Percentiles rank a stretch among this genome's conserved stretches.
Conservation (phyloP, 1,139 yeast species). For the Debaryomyces udenii region DNA sequence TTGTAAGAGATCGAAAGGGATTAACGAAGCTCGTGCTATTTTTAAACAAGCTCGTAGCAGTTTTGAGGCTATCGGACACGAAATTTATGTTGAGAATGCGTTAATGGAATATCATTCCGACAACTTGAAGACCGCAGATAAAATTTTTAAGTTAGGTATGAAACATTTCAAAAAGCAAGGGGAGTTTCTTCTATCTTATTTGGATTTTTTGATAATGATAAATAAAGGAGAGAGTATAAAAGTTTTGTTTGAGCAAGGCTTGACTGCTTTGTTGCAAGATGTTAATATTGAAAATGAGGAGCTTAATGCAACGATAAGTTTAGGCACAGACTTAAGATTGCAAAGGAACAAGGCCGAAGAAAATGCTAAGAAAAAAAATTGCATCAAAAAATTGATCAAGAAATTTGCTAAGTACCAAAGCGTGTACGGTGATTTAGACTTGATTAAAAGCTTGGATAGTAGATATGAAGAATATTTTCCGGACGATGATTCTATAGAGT, state of each 20-base stretch:
- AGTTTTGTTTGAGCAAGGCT: constrained; percentile 64
- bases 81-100: constrained; percentile 81
- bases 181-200: constrained; percentile 66
- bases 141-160: constrained; percentile 80
- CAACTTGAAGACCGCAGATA: constrained; percentile 68
- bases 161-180: constrained; percentile 61
- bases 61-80: constrained; percentile 62
- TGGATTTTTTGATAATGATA: constrained; percentile 69
- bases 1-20: constrained; percentile 62
- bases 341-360: constrained; percentile 17
- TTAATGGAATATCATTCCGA: constrained; percentile 75
- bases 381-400: constrained; percentile 24
- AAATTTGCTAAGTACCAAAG: constrained; percentile 11
- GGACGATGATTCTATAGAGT: constrained; percentile 49
- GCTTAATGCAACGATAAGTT: not conserved
- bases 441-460: constrained; percentile 54
- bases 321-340: not conserved
- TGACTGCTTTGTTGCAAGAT: constrained; percentile 32
- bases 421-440: constrained; percentile 11
- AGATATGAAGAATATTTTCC: constrained; percentile 72
- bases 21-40: constrained; percentile 71
- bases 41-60: constrained; percentile 60
- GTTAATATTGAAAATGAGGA: constrained; percentile 24
- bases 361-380: constrained; percentile 18
- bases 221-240: constrained; percentile 84